Percentiles rank a stretch among this genome's conserved stretches.
Evolutionary conservation across 2,329 filamentous ascomycete species (phyloP).

Genomic region (Ceratocystis diversiconidia): DNA sequence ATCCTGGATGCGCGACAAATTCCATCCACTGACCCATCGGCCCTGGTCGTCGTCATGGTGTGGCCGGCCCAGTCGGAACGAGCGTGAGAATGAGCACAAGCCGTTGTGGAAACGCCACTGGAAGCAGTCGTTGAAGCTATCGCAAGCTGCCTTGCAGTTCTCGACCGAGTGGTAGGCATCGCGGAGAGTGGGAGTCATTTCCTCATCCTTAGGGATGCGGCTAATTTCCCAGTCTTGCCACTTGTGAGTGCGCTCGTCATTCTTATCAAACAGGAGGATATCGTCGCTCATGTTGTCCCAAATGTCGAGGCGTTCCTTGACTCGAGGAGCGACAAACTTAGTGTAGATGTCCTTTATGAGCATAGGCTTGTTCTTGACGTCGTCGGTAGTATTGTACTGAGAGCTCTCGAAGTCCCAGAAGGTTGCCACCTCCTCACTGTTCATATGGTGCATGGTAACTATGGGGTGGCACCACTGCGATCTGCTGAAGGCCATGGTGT

Average conservation of each 20-base stretch:
- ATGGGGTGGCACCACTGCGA: slow-evolving; percentile 43
- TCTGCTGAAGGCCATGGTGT: slow-evolving; percentile 33
- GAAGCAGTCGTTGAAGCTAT: slow-evolving; percentile 27
- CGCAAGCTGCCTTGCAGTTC: slow-evolving; percentile 33
- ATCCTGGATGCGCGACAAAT: slow-evolving; percentile 27
- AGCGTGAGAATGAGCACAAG: slow-evolving; percentile 26
- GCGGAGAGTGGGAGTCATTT: slow-evolving; percentile 28
- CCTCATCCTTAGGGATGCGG: slow-evolving; percentile 24
- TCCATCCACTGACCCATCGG: slow-evolving; percentile 30
- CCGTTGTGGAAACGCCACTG: slow-evolving; percentile 30
- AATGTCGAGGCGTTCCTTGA: slow-evolving; percentile 29
- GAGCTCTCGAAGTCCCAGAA: slow-evolving; percentile 39
- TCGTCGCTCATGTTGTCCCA: slow-evolving; percentile 42
- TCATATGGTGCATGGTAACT: slow-evolving; percentile 42
- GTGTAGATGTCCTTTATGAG: slow-evolving; percentile 36
- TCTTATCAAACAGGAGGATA: slow-evolving; percentile 28
- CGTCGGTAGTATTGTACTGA: slow-evolving; percentile 22
- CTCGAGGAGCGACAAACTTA: slow-evolving; percentile 30
- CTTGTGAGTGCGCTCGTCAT: slow-evolving; percentile 23
- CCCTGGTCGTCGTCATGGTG: slow-evolving; percentile 24
- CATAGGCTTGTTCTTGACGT: slow-evolving; percentile 23
- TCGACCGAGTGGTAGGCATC: slow-evolving; percentile 31
- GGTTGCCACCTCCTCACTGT: slow-evolving; percentile 34
- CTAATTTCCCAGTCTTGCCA: slow-evolving; percentile 21
- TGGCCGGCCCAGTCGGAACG: slow-evolving; percentile 30